These are phyloP conservation scores for Populus ilicifolia DNA, from an alignment of 345 rosid genomes.

Conservation along the genomic window DNA sequence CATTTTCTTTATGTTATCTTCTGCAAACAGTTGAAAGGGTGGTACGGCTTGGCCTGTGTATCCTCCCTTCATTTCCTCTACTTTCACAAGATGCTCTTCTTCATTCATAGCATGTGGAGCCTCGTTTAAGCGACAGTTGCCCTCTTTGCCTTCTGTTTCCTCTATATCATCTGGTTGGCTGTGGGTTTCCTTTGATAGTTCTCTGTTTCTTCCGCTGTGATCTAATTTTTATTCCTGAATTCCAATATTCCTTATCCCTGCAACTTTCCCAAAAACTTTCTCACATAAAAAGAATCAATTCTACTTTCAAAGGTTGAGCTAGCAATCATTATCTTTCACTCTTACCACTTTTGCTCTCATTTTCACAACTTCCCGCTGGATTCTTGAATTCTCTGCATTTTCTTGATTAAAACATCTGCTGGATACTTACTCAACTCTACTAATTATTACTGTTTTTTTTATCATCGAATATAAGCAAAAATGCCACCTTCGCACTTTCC, in stretches of 20 bases:
- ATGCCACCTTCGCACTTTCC: slow-evolving; percentile 86
- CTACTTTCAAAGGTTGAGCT: neutral
- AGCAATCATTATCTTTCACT: neutral
- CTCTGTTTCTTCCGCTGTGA: neutral
- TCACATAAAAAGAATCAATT: neutral
- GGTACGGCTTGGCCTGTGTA: neutral
- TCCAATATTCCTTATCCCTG: slow-evolving; percentile 8
- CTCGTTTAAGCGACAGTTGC: neutral
- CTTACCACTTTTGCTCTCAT: neutral
- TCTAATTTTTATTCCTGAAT: slow-evolving; percentile 7
- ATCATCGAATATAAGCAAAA: neutral
- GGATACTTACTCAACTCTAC: neutral
- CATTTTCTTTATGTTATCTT: slow-evolving; percentile 18
- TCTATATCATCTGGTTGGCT: neutral
- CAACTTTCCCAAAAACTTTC: slow-evolving; percentile 5
- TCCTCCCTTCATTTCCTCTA: neutral
- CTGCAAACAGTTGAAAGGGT: slow-evolving; percentile 7
- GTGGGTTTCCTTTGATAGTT: neutral
- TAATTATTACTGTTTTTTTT: neutral
- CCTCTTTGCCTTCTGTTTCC: neutral
- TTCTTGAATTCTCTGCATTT: slow-evolving; percentile 5
- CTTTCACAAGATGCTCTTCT: neutral
- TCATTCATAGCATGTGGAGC: neutral
- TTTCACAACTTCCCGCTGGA: neutral
- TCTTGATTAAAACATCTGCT: slow-evolving; percentile 8